These are phyloP conservation scores for Scenedesmus sp. DNA, from an alignment of 163 green algal species.

Conservation along the genomic window DNA sequence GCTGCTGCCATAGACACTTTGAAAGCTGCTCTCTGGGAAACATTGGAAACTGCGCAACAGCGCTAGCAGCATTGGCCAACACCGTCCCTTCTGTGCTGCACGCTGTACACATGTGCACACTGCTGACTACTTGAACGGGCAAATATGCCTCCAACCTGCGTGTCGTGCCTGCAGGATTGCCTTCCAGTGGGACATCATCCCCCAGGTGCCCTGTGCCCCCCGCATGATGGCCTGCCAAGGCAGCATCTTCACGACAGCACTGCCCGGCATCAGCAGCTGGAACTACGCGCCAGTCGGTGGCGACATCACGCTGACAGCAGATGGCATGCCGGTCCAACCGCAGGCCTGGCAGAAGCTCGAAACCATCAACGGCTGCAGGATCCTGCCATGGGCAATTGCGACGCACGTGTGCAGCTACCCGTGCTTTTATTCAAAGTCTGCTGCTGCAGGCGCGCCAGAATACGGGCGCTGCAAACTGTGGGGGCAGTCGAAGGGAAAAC, in stretches of 20 bases:
- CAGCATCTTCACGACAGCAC: not conserved
- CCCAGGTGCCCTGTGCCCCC: not conserved
- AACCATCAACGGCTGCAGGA: not conserved
- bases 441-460: not conserved
- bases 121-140: too few relatives aligned
- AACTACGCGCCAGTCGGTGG: conserved; percentile 3
- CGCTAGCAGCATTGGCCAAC: too few relatives aligned
- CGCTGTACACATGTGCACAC: too few relatives aligned
- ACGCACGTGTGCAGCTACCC: conserved; percentile 2
- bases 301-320: not conserved
- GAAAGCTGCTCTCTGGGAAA: too few relatives aligned
- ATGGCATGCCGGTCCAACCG: not conserved
- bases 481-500: not conserved
- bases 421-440: not conserved
- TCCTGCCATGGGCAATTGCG: not conserved
- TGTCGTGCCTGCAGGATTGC: not conserved
- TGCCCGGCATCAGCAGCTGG: not conserved
- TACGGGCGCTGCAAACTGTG: not conserved
- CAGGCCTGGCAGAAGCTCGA: not conserved
- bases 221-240: not conserved
- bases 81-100: too few relatives aligned
- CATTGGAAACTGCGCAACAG: too few relatives aligned
- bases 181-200: not conserved
- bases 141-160: too few relatives aligned
- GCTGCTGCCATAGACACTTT: too few relatives aligned